Base-by-base conservation (phyloP, 169 alveolate genomes). In the Besnoitia besnoiti region DNA sequence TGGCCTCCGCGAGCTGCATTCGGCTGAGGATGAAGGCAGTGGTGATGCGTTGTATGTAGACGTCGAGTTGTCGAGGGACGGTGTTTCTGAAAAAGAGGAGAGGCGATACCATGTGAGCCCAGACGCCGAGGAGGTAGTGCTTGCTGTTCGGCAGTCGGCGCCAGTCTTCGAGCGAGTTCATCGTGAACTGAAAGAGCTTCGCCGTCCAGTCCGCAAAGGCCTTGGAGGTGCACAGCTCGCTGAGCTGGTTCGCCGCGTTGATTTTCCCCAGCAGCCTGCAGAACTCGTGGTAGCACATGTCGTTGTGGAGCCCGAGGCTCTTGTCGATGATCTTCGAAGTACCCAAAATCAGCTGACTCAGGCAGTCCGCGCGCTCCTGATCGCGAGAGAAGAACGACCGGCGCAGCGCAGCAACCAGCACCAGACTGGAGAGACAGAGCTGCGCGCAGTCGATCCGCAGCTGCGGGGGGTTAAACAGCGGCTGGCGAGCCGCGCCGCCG, bases 41-140 rank as follows among this genome's bases (percentile, higher is more conserved):
- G 14, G 97, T 96, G 33, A 96, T 95, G 47, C 95, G 93, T 80
- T 95, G 95, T 77, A 97, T 97, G 94, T 96, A 97, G 39, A 92
- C 94, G 93, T 96, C 98, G 85, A 97, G 93, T 47, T 90, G 95
- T 21, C 94, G 59, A 16, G 98, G 98, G 67, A 96, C 98, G 75
- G 96, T 95, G 33, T 96, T 97, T 85, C 96, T 96, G 93, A 95
- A 94, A 93, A 96, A 97, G 42, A 95, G 96, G 51, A 97, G 94
- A 49, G 98, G 98, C 50, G 95, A 94, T n/a, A 97, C 97, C 98
- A 98, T 96, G 93, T 97, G 98, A 44, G 98, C 96, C 99, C 99
- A 98, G 27, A 97, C 98, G 14, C 98, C 98, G 92, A 98, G 94
- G 50, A 98, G 95, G 89, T 98, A 98, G 93, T 98, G 99, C 80